phyloP scores from a whole-genome alignment of 352 stramenopile species.

The Pythium aristosporum region DNA sequence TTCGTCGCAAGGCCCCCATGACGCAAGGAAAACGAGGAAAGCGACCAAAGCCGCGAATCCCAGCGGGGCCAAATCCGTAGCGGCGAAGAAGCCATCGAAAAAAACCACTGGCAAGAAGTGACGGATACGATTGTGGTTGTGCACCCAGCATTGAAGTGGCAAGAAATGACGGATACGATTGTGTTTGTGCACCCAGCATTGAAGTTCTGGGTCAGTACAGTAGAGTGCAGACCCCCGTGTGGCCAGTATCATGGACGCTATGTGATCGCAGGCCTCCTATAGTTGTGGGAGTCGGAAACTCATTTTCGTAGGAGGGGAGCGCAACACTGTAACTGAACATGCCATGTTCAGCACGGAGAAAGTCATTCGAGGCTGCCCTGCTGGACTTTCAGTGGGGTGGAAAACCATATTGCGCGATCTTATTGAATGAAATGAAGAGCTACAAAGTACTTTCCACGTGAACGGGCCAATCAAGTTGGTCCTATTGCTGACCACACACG shows the following conservation, averaged over 20 bases:
- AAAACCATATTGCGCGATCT: neutral
- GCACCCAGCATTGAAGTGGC: too few relatives aligned
- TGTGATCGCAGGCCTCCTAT: too few relatives aligned
- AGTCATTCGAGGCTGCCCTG: neutral
- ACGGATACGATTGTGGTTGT: neutral
- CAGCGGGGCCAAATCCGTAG: neutral
- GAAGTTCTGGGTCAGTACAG: too few relatives aligned
- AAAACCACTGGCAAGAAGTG: neutral
- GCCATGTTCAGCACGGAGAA: neutral
- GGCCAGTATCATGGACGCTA: too few relatives aligned
- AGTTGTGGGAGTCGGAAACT: too few relatives aligned
- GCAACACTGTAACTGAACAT: neutral
- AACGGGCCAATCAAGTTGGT: neutral
- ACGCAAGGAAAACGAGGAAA: constrained; percentile 12
- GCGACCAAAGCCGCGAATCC: neutral
- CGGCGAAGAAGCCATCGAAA: neutral
- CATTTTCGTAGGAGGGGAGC: too few relatives aligned
- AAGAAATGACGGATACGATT: neutral
- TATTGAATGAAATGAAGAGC: constrained; percentile 1
- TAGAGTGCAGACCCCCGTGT: too few relatives aligned
- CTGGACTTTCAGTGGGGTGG: neutral
- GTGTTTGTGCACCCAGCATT: too few relatives aligned
- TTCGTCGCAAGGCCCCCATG: neutral
- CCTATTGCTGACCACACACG: too few relatives aligned
- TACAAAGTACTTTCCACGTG: neutral